Percentiles rank a stretch among this genome's conserved stretches.
These are phyloP conservation scores for Pichiaceae sp. DNA, from an alignment of 1,139 yeast genomes.

Conservation along the genomic window DNA sequence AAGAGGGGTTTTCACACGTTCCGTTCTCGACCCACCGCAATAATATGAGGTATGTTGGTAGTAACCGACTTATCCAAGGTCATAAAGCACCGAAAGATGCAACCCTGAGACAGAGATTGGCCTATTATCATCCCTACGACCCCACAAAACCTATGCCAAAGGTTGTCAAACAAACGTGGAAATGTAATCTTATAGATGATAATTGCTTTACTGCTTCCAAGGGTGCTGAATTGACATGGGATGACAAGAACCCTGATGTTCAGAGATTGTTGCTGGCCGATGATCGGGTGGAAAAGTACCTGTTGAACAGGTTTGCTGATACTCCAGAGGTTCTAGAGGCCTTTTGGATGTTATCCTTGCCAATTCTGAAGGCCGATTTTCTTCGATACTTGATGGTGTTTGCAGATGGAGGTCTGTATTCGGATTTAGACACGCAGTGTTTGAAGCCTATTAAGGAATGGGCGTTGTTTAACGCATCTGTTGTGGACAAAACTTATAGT, in stretches of 20 bases:
- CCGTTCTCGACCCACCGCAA: too few species aligned
- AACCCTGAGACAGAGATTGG: neutral
- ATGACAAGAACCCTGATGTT: conserved; percentile 40
- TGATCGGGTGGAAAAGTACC: conserved; percentile 17
- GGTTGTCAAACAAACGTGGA: neutral
- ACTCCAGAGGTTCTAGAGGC: conserved; percentile 62
- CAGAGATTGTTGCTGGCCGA: conserved; percentile 58
- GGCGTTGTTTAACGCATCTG: conserved; percentile 20
- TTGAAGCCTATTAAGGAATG: conserved; percentile 42
- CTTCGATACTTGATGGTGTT: conserved; percentile 62
- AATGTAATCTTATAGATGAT: neutral
- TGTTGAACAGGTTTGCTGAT: conserved; percentile 38
- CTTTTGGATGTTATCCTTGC: conserved; percentile 52
- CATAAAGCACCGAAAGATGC: neutral
- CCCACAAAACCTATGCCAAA: neutral
- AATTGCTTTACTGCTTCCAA: neutral
- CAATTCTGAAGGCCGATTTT: conserved; percentile 65
- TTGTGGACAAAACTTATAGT: neutral
- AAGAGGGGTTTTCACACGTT: too few species aligned
- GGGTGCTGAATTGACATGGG: conserved; percentile 43
- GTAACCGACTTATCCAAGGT: too few species aligned
- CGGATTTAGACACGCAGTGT: conserved; percentile 63
- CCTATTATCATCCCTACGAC: neutral
- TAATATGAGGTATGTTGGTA: too few species aligned
- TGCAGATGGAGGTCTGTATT: conserved; percentile 71